phyloP scores from a whole-genome alignment of 176 grass and related monocot species.

The Pontederia paniculata region DNA sequence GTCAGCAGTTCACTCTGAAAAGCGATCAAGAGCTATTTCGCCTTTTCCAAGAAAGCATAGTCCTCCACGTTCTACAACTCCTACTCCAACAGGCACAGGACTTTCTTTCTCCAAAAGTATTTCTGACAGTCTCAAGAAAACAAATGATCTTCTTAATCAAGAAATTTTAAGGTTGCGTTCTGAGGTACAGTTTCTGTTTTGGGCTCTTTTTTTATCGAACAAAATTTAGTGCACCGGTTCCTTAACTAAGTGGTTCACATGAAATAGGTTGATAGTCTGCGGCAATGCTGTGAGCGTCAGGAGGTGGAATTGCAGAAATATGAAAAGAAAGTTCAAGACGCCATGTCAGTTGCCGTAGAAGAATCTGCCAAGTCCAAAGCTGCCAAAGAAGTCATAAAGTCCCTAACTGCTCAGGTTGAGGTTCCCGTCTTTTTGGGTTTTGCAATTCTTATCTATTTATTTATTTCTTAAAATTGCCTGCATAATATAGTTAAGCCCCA shows the following conservation, averaged over 20 bases:
- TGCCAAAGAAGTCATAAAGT: conserved; percentile 96
- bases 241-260: background rate
- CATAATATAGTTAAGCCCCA: background rate
- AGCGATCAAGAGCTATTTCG: conserved; percentile 20
- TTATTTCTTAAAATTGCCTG: background rate
- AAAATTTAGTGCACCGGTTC: background rate
- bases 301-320: conserved; percentile 52
- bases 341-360: conserved; percentile 47
- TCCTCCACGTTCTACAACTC: conserved; percentile 23
- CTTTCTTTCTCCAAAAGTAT: conserved; percentile 36
- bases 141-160: conserved; percentile 76
- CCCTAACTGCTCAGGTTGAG: conserved; percentile 69
- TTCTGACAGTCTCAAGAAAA: conserved; percentile 46
- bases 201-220: background rate
- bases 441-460: background rate
- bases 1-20: conserved; percentile 15
- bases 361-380: conserved; percentile 69
- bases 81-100: conserved; percentile 20
- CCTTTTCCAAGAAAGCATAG: conserved; percentile 38
- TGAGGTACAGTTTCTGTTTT: conserved; percentile 36
- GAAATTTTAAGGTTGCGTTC: conserved; percentile 74
- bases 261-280: conserved; percentile 52
- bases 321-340: conserved; percentile 61
- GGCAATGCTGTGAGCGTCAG: conserved; percentile 41
- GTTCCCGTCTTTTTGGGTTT: background rate